A percentile compares a stretch with the other conserved stretches of the same genome.
Evolutionary conservation across 371 early-diverging fungal genomes (phyloP).

Genomic region (Mucor irregularis): DNA sequence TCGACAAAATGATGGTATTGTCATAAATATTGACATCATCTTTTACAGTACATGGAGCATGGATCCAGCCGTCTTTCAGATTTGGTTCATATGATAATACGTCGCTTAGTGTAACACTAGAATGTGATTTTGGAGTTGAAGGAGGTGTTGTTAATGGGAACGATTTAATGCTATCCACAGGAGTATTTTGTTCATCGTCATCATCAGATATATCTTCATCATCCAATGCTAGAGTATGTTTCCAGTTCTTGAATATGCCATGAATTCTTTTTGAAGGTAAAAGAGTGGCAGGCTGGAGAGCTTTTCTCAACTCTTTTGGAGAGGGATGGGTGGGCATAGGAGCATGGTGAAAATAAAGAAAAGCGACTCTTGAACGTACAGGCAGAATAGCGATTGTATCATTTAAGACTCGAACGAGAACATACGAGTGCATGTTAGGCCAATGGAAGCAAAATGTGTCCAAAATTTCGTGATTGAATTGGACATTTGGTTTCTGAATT

Average conservation of each 20-base stretch:
- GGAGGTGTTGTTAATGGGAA: background rate
- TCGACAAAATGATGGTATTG: conserved; percentile 6
- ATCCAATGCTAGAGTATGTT: conserved; percentile 5
- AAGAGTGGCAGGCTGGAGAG: background rate
- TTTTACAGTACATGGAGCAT: conserved; percentile 19
- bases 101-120: conserved; percentile 14
- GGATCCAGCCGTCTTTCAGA: conserved; percentile 21
- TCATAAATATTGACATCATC: conserved; percentile 1
- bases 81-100: conserved; percentile 8
- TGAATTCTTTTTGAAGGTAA: conserved; percentile 7
- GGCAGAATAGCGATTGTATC: conserved; percentile 33
- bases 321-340: conserved; percentile 11
- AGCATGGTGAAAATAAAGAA: conserved; percentile 33
- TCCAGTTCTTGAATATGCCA: conserved; percentile 23
- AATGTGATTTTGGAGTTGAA: background rate
- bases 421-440: conserved; percentile 32
- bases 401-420: conserved; percentile 29
- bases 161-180: too few relatives aligned
- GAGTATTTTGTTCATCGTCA: background rate
- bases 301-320: conserved; percentile 3
- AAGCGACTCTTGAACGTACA: conserved; percentile 25
- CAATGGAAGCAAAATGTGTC: conserved; percentile 42
- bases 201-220: background rate
- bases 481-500: too few relatives aligned
- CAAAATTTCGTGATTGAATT: conserved; percentile 6